Evolutionary conservation across 2,329 filamentous ascomycete genomes (phyloP), one percentile per base, ranked within the genome.

Genomic region (Trichoderma sp.): DNA sequence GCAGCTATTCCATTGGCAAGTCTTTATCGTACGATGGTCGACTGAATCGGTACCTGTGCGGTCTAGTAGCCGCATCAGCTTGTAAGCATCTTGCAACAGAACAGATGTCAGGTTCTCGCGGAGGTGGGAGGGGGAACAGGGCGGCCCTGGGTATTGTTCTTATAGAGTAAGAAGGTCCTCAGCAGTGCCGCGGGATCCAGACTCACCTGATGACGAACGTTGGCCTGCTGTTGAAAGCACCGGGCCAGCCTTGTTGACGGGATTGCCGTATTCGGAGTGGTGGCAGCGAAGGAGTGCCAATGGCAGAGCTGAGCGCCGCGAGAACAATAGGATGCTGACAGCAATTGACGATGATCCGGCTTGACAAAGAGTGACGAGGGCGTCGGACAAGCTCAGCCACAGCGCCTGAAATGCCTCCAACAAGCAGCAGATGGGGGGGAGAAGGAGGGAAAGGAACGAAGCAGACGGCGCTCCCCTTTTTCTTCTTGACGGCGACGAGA

Each of bases 1-100:
- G 62, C 58, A 59, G 28, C 69, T 73, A 78, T 72, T 74, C 74
- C 77, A 79, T 79, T 69, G 70, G 71, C 66, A 68, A 67, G 66
- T 44, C 45, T 34, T 62, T 62, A 48, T 61, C 71, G 64, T 39
- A 63, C 41, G 61, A 57, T 48, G 12, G 12, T 56, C 52, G 51
- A 57, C 43, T 48, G 44, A 12, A 6, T 30, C 19, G 21, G n/a
- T 51, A 9, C 26, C 30, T 34, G n/a, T 51, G 14, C 26, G 44
- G 61, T 64, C 61, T 64, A 39, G 44, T 43, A 19, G 26, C 60
- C 41, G 54, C 48, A 45, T 17, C n/a, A 50, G 7, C 52, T 43
- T 64, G 61, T 64, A 24, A 63, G 60, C 50, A 47, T 63, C 41
- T 55, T 14, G 48, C 48, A 28, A 10, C n/a, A 30, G 26, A 39